Percentiles rank a stretch among this genome's conserved stretches.
phyloP scores from a whole-genome alignment of 345 rosid species.

The Aurinia saxatilis region DNA sequence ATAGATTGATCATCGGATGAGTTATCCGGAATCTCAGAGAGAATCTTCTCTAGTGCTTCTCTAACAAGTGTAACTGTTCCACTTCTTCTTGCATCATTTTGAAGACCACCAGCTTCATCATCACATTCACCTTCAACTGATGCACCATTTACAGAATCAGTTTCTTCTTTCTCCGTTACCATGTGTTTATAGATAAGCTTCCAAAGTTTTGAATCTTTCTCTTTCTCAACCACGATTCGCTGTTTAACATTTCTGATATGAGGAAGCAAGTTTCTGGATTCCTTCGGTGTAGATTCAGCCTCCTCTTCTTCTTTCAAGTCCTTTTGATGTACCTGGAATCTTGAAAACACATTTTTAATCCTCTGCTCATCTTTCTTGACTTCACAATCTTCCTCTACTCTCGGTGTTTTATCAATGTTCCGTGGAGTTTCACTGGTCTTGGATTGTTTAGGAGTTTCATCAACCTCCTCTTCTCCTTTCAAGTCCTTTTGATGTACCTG shows the following conservation, averaged over 20 bases:
- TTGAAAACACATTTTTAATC: constrained; percentile 16
- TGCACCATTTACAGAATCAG: constrained; percentile 27
- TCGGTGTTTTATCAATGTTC: background rate
- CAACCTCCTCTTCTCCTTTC: constrained; percentile 23
- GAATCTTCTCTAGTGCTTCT: constrained; percentile 78
- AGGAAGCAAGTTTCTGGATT: constrained; percentile 8
- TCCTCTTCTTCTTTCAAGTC: constrained; percentile 23
- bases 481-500: constrained; percentile 14
- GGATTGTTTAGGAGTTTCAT: constrained; percentile 3
- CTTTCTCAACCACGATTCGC: constrained; percentile 37
- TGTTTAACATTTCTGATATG: constrained; percentile 3
- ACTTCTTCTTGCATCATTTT: constrained; percentile 35
- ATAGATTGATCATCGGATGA: constrained; percentile 49
- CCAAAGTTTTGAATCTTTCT: constrained; percentile 56
- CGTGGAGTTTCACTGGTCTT: background rate
- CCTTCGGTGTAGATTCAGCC: constrained; percentile 1
- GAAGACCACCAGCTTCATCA: constrained; percentile 25
- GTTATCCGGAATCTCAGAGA: constrained; percentile 60
- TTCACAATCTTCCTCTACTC: constrained; percentile 1
- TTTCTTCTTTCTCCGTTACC: constrained; percentile 55
- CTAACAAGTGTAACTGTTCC: constrained; percentile 63
- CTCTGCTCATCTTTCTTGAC: constrained; percentile 7
- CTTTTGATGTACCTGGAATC: constrained; percentile 15
- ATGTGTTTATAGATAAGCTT: constrained; percentile 62
- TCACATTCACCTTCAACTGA: constrained; percentile 23